Evolutionary conservation across 2,329 filamentous ascomycete species (phyloP), one percentile per base, ranked within the genome.

Genomic region (Aschersonia sp.): DNA sequence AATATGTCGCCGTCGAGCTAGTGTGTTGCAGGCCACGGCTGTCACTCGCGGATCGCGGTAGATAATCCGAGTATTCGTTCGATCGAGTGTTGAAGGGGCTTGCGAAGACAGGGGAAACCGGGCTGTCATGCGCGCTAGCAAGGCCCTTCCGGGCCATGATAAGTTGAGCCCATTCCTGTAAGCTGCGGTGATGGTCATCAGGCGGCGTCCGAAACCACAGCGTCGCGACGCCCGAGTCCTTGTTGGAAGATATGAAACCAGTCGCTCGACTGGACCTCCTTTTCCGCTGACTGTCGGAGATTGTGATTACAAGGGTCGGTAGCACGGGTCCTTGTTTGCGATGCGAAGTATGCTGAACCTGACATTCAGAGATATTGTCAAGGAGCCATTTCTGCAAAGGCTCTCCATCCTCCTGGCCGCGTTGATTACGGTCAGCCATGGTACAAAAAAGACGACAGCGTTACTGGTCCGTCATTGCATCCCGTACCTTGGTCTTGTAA

Each of bases 231-330:
- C 64, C 60, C 1, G 68, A 63, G 12, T 78, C 73, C 56, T 73
- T 78, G 49, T 63, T 70, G 6, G 66, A 60, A 8, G 71, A 60
- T 14, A 70, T 72, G 29, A 83, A 64, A 4, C 75, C 75, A 4
- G 75, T 72, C 4, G 79, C 76, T 51, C 79, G 71, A 54, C 79
- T 83, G 44, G 79, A 83, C 50, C 79, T 71, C 45, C 79, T 73
- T 55, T 81, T 83, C 48, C 76, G 73, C 52, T 79, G 66, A 58
- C 78, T 81, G 53, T 82, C 78, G 39, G 71, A 68, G 44, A 83
- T 63, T 52, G 67, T 75, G 39, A 83, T 58, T 43, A 80, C 66
- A 10, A 83, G 68, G 5, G 79, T 83, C 2, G 77, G 77, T 6
- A 78, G 61, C 5, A 73, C 67, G 9, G 75, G 72, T 1, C 73